Percentiles rank a stretch among this genome's conserved stretches.
Conservation (phyloP, 768 basidiomycete genomes). For the Auriculariales sp. region DNA sequence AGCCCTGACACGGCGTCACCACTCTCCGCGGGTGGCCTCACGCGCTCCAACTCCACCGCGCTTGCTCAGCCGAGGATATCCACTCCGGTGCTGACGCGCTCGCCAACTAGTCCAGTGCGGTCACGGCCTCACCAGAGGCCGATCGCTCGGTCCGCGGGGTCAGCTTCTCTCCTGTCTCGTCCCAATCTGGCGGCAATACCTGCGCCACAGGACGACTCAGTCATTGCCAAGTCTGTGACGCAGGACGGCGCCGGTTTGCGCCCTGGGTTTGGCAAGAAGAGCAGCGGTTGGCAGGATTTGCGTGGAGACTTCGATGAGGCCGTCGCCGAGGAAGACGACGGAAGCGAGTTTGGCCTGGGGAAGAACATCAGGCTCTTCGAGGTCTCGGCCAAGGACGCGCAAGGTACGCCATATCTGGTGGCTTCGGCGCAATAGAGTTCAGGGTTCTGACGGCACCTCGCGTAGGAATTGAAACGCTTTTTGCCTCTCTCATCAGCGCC, state of each 20-base stretch:
- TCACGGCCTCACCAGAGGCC: not conserved
- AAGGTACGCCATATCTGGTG: constrained; percentile 32
- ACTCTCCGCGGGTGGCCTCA: not conserved
- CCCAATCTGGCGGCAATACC: not conserved
- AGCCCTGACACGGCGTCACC: constrained; percentile 9
- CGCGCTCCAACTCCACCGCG: constrained; percentile 1
- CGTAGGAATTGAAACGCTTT: constrained; percentile 66
- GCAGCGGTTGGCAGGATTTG: constrained; percentile 46
- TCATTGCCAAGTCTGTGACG: not conserved
- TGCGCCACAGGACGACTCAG: not conserved
- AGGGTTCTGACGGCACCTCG: constrained; percentile 6
- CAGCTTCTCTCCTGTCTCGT: not conserved
- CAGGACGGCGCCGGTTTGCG: not conserved
- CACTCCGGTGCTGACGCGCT: not conserved
- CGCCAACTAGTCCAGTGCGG: not conserved
- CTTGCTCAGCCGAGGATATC: not conserved
- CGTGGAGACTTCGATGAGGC: constrained; percentile 31
- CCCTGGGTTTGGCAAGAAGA: constrained; percentile 42
- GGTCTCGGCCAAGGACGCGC: constrained; percentile 81
- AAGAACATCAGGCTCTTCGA: constrained; percentile 83
- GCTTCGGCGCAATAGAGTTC: constrained; percentile 1
- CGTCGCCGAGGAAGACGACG: constrained; percentile 18
- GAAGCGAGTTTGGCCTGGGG: constrained; percentile 60
- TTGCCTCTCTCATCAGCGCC: constrained; percentile 62
- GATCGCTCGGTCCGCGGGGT: not conserved